Evolutionary conservation across 1,139 yeast genomes (phyloP).

Genomic region (Nakaseomyces bracarensis): DNA sequence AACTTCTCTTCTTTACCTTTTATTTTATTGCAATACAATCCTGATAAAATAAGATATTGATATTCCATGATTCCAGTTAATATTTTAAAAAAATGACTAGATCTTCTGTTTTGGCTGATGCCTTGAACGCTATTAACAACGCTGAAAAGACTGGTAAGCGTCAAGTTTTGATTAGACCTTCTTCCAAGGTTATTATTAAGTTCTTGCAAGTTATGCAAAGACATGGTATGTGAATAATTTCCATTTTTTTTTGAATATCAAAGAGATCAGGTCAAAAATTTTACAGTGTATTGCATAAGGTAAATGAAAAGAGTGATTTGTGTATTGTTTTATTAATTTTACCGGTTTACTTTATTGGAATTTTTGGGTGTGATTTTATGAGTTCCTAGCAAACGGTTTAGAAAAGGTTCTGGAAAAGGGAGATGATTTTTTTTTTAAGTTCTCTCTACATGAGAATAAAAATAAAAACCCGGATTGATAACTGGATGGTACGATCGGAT

Average conservation of each 20-base stretch:
- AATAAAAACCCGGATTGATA: slow-evolving; percentile 66
- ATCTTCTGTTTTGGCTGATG: slow-evolving; percentile 98
- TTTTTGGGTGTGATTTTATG: too few species aligned
- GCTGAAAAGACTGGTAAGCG: slow-evolving; percentile 99
- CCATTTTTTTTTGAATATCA: not conserved
- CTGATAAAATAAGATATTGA: not conserved
- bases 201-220: slow-evolving; percentile 96
- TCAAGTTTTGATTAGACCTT: slow-evolving; percentile 97
- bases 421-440: not conserved
- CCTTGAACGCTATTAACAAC: slow-evolving; percentile 95
- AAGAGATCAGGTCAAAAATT: too few species aligned
- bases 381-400: too few species aligned
- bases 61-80: not conserved
- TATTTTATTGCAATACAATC: not conserved
- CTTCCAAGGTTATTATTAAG: slow-evolving; percentile 96
- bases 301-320: too few species aligned
- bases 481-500: slow-evolving; percentile 93
- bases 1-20: not conserved
- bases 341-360: too few species aligned
- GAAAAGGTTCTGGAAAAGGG: too few species aligned
- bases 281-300: too few species aligned
- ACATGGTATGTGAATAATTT: slow-evolving; percentile 53
- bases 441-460: not conserved
- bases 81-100: slow-evolving; percentile 65
- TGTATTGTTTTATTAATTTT: too few species aligned